Evolutionary conservation across 331 rosid genomes (phyloP).

Genomic region (Acacia concinna): DNA sequence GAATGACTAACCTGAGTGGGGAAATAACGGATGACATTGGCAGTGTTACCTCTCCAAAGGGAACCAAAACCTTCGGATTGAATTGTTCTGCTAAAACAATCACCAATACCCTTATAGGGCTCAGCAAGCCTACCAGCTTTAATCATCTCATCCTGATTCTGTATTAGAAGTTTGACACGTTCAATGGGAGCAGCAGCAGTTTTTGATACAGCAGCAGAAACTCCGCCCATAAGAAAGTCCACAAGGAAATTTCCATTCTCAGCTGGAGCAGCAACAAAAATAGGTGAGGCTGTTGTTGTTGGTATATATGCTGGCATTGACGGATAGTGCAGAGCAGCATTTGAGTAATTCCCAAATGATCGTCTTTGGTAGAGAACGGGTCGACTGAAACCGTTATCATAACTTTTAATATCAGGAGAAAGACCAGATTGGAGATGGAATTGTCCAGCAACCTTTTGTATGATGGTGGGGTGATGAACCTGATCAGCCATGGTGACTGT

Average conservation of each 20-base stretch:
- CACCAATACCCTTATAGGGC: slow-evolving; percentile 95
- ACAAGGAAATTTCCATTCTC: slow-evolving; percentile 70
- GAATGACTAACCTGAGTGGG: slow-evolving; percentile 77
- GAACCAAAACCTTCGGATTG: slow-evolving; percentile 63
- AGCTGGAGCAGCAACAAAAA: slow-evolving; percentile 75
- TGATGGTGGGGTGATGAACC: slow-evolving; percentile 67
- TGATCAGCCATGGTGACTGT: slow-evolving; percentile 69
- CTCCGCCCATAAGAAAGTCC: slow-evolving; percentile 95
- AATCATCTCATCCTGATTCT: slow-evolving; percentile 87
- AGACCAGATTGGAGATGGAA: slow-evolving; percentile 42
- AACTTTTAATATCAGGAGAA: slow-evolving; percentile 37
- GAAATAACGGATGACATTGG: slow-evolving; percentile 87
- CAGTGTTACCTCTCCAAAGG: slow-evolving; percentile 92
- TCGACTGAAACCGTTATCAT: slow-evolving; percentile 41
- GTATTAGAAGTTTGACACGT: slow-evolving; percentile 83
- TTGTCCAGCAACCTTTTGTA: slow-evolving; percentile 72
- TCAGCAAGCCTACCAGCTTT: slow-evolving; percentile 73
- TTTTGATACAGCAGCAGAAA: slow-evolving; percentile 92
- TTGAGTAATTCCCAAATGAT: slow-evolving; percentile 58
- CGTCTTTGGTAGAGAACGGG: slow-evolving; percentile 59
- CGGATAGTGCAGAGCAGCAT: slow-evolving; percentile 62
- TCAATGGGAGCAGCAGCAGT: slow-evolving; percentile 97
- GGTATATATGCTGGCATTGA: slow-evolving; percentile 50
- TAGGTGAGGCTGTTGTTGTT: slow-evolving; percentile 59
- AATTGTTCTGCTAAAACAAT: slow-evolving; percentile 66